Evolutionary conservation across 2,329 filamentous ascomycete species (phyloP), one percentile per base, ranked within the genome.

Genomic region (Colletotrichum nymphaeae): DNA sequence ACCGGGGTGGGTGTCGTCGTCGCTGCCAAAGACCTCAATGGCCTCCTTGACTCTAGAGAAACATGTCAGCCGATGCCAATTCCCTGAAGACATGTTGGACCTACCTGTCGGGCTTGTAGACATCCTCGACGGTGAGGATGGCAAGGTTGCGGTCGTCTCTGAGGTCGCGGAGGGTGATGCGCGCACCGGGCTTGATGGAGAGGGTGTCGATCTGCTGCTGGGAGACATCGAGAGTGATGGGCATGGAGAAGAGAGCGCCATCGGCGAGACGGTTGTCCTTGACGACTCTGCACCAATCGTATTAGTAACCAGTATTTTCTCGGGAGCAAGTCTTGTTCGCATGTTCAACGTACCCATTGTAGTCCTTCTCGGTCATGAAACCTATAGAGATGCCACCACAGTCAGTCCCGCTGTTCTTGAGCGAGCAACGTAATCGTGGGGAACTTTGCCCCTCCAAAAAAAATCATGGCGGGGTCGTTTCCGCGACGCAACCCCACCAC

Each of bases 331-430:
- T 5, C 57, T n/a, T 71, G 22, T 66, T 69, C 32, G 30, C 30
- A 26, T 56, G 19, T 53, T 24, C 74, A 76, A 84, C 89, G 78
- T 90, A 96, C 94, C 94, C 92, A 85, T 97, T 93, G 89, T 98
- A 99, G 86, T 99, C 97, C 86, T 95, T 93, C 89, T 99, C 92
- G 84, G 91, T 98, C 93, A 99, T 93, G 88, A 99, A 99, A 80
- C 95, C 95, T 97, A 79, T 67, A 63, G n/a, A 72, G 35, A 66
- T 53, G 28, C 69, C 69, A 19, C 37, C 58, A 65, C 57, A 64
- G 73, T 75, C 62, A 72, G 69, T 63, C 62, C 53, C 59, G 55
- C 58, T 63, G 37, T 56, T 67, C 28, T 63, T 60, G 52, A 26
- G n/a, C 42, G 7, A 28, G 5, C 7, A 53, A 73, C 70, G 70